Evolutionary conservation across 768 basidiomycete genomes (phyloP).

Genomic region (Rhodotorula diobovata): DNA sequence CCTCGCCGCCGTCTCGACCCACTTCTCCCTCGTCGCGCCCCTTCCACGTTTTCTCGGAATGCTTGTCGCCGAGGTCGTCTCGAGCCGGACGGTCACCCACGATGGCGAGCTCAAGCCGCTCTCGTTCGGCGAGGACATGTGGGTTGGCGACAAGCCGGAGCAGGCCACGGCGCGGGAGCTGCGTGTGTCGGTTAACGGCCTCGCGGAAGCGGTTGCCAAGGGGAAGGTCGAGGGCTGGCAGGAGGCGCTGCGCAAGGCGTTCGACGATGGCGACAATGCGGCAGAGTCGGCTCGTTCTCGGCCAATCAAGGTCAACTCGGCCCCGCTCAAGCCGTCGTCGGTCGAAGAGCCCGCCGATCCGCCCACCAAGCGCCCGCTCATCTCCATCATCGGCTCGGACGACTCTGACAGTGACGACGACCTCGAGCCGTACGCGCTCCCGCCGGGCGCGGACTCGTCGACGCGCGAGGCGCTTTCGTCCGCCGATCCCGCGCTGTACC

Average conservation of each 20-base stretch:
- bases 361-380: conserved; percentile 41
- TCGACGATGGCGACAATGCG: background rate
- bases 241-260: background rate
- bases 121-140: conserved; percentile 63
- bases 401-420: conserved; percentile 36
- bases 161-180: conserved; percentile 63
- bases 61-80: conserved; percentile 73
- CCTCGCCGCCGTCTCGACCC: conserved; percentile 64
- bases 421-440: conserved; percentile 36
- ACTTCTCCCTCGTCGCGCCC: conserved; percentile 71
- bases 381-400: conserved; percentile 55
- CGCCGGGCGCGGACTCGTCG: conserved; percentile 37
- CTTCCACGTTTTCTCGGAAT: conserved; percentile 82
- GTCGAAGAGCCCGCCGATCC: conserved; percentile 12
- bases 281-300: background rate
- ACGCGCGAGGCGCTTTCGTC: conserved; percentile 60
- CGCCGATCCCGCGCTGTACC: conserved; percentile 70
- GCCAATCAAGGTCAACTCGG: background rate
- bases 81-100: conserved; percentile 43
- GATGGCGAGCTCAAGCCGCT: conserved; percentile 60
- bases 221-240: conserved; percentile 32
- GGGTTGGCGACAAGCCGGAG: conserved; percentile 71
- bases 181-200: conserved; percentile 48
- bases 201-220: conserved; percentile 29
- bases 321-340: conserved; percentile 5